Percentiles rank a stretch among this genome's conserved stretches.
phyloP scores from a whole-genome alignment of 306 rosid genomes.

The Cicer pinnatifidum region DNA sequence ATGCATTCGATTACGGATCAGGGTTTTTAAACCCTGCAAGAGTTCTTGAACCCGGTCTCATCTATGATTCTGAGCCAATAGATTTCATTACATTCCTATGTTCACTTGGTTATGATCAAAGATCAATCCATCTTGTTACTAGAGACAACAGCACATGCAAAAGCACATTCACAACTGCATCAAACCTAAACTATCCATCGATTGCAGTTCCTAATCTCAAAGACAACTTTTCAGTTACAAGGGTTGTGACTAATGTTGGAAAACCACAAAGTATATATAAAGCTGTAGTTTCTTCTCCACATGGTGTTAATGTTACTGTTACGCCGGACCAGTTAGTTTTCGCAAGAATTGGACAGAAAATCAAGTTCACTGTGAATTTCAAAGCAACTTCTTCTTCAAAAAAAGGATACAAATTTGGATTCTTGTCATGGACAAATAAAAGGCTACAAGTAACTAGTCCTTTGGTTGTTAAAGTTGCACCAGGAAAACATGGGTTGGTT shows the following conservation, averaged over 20 bases:
- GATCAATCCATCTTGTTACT: constrained; percentile 69
- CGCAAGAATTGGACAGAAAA: constrained; percentile 62
- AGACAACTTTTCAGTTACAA: constrained; percentile 56
- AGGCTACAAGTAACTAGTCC: constrained; percentile 71
- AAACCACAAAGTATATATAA: constrained; percentile 57
- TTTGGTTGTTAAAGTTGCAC: constrained; percentile 62
- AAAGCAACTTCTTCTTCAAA: constrained; percentile 59
- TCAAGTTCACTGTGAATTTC: constrained; percentile 70
- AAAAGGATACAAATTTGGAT: constrained; percentile 76
- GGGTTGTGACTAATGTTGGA: constrained; percentile 78
- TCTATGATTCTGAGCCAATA: constrained; percentile 63
- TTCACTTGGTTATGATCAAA: constrained; percentile 65
- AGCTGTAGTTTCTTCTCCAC: constrained; percentile 65
- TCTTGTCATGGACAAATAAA: constrained; percentile 65
- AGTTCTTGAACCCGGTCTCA: constrained; percentile 79
- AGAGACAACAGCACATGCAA: constrained; percentile 70
- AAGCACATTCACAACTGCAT: constrained; percentile 52
- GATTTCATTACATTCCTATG: constrained; percentile 74
- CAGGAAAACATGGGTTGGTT: constrained; percentile 52
- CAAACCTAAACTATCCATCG: constrained; percentile 77
- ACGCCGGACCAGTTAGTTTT: constrained; percentile 60
- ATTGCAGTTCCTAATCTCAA: constrained; percentile 68
- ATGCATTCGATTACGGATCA: constrained; percentile 81
- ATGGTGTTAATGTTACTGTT: constrained; percentile 69
- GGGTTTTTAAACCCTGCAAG: constrained; percentile 82